Evolutionary conservation across 2,329 filamentous ascomycete species (phyloP), one percentile per base, ranked within the genome.

Genomic region (Trichoderma endophyticum): DNA sequence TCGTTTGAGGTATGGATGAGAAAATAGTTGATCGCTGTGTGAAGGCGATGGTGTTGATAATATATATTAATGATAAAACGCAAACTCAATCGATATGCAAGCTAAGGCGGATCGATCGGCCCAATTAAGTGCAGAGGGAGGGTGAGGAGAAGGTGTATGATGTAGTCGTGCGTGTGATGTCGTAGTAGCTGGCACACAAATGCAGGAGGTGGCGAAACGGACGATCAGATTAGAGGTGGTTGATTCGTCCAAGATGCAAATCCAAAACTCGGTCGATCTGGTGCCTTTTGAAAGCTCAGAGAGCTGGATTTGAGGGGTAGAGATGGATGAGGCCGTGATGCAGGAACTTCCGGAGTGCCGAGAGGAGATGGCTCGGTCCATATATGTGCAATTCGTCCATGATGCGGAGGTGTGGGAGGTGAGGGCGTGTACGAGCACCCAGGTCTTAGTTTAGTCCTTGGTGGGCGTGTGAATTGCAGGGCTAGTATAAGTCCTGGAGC

Each of bases 91-190:
- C 66, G 56, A 32, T 9, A 51, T 69, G 66, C 66, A 69, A 54
- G 65, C 51, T 48, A 69, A 61, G 56, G 34, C 66, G 66, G 66
- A 61, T 51, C 54, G 66, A 69, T 69, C 66, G 66, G 66, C 24
- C 66, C 66, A 69, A 61, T 60, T 3, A 61, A 51, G 36, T 61
- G 66, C 30, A 51, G 34, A 69, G 36, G 66, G 34, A 69, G 66
- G 66, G 54, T 39, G 66, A 61, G 62, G 30, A 43, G 61, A 28
- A 51, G 56, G 21, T 71, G 70, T 71, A 71, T 71, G 70, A 71
- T 71, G 70, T 71, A 61, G 60, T 65, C 51, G 32, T 63, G 68
- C 64, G 64, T 69, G 59, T 34, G 66, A 69, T 69, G 66, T 34
- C 66, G 66, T 43, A 36, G 34, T 69, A 60, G 61, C 54, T 28